phyloP scores from a whole-genome alignment of 495 filamentous ascomycete genomes.

The Penicillium salamii region DNA sequence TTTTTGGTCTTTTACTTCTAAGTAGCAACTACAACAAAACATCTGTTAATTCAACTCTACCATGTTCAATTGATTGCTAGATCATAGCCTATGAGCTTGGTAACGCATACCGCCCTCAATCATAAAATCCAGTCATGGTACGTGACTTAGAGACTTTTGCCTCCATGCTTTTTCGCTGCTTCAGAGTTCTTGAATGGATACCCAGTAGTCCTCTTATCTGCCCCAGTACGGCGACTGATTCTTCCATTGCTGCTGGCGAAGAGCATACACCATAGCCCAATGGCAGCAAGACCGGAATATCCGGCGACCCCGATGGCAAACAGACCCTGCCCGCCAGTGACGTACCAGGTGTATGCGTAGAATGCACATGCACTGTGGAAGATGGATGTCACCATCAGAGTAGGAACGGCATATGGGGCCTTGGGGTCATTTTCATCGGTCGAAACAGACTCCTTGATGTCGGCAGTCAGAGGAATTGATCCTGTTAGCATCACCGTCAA shows the following conservation, averaged over 20 bases:
- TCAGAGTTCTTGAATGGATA: slow-evolving; percentile 64
- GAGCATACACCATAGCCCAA: slow-evolving; percentile 72
- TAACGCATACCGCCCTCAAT: too few species aligned
- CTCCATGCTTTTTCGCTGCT: slow-evolving; percentile 55
- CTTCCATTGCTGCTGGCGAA: slow-evolving; percentile 64
- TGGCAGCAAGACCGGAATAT: slow-evolving; percentile 51
- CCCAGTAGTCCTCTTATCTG: slow-evolving; percentile 73
- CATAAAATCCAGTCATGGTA: too few species aligned
- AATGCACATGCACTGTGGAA: slow-evolving; percentile 64
- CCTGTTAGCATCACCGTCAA: slow-evolving; percentile 70
- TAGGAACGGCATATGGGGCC: slow-evolving; percentile 67
- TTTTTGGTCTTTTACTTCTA: background rate
- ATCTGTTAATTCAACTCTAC: too few species aligned
- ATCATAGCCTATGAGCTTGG: too few species aligned
- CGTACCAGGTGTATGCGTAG: slow-evolving; percentile 66
- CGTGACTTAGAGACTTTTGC: slow-evolving; percentile 28
- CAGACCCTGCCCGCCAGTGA: slow-evolving; percentile 44
- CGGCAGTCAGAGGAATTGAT: slow-evolving; percentile 64
- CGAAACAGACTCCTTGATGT: slow-evolving; percentile 37
- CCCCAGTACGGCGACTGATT: slow-evolving; percentile 69
- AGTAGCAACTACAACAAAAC: too few species aligned
- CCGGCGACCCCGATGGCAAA: slow-evolving; percentile 55
- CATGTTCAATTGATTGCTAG: too few species aligned
- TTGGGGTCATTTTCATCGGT: slow-evolving; percentile 51
- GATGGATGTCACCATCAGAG: slow-evolving; percentile 59